A percentile compares a stretch with the other conserved stretches of the same genome.
Evolutionary conservation across 2,329 filamentous ascomycete genomes (phyloP).

Genomic region (Neurospora crassa): DNA sequence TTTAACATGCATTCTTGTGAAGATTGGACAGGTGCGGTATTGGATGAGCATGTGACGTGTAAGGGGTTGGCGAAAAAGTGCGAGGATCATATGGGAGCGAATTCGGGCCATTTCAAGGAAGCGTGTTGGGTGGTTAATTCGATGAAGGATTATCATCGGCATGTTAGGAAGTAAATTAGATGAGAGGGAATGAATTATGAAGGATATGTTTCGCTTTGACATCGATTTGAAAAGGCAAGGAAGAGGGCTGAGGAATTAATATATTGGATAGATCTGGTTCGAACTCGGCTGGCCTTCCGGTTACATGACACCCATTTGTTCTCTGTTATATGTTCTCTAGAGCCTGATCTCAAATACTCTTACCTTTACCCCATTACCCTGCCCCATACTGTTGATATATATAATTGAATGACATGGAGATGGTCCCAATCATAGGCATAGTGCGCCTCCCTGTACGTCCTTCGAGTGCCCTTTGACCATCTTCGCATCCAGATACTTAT

Average conservation of each 20-base stretch:
- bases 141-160: slow-evolving; percentile 50
- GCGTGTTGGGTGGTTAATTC: slow-evolving; percentile 72
- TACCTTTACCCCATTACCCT: not conserved
- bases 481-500: not conserved
- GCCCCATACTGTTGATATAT: not conserved
- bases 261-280: not conserved
- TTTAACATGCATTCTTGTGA: slow-evolving; percentile 84
- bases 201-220: not conserved
- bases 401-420: not conserved
- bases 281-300: not conserved
- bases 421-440: not conserved
- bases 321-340: not conserved
- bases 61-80: slow-evolving; percentile 54
- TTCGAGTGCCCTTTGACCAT: not conserved
- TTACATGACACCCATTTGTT: not conserved
- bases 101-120: slow-evolving; percentile 48
- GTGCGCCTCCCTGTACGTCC: not conserved
- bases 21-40: slow-evolving; percentile 71
- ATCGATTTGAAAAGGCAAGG: not conserved
- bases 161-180: too few species aligned
- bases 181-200: not conserved
- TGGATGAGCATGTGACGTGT: slow-evolving; percentile 49
- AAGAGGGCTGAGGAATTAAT: not conserved
- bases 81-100: slow-evolving; percentile 59
- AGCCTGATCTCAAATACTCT: not conserved